Base-by-base conservation (phyloP, 371 early-diverging fungal species). In the Rhizopus stolonifer region DNA sequence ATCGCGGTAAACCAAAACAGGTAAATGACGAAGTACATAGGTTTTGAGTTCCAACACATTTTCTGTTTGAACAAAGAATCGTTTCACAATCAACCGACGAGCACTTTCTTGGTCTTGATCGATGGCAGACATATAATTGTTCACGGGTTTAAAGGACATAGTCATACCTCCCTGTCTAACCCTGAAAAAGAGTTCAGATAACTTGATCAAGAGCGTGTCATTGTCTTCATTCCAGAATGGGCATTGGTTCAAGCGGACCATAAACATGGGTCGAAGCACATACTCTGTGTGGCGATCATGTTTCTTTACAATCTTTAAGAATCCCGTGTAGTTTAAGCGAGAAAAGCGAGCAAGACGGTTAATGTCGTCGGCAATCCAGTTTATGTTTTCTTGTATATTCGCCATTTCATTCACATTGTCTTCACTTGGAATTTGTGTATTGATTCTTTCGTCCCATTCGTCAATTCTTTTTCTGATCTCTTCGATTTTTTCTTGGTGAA, bases 41-140 rank as follows among this genome's bases (percentile, higher is more conserved):
- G 90, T 86, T 68, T 97, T 95, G 56, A 99, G 84, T 61, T 97
- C 96, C 56, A 93, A 86, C 15, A 99, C 90, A 70, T 99, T 98
- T 65, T 99, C 98, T 0, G 92, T 88, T 54, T 95, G 95, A 1
- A 99, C 95, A 96, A 99, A 99, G 79, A 93, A 99, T 67, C 98
- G 59, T 43, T 70, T 74, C 17, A 74, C 59, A 3, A 74, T 53
- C 23, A 62, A 62, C n/a, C 70, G 67, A 38, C 61, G 58, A 22
- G 36, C 46, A 17, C 43, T 48, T 34, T 39, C 32, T 48, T 49
- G 39, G 8, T 36, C 10, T 47, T 50, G 19, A 23, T 47, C 23
- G 0, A 19, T 9, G 13, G 49, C 48, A 42, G 17, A 9, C 13
- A 11, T 9, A 46, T 21, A 10, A 49, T 3, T 10, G 23, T 32